phyloP scores from a whole-genome alignment of 495 filamentous ascomycete species.

The Hypomontagnella monticulosa region DNA sequence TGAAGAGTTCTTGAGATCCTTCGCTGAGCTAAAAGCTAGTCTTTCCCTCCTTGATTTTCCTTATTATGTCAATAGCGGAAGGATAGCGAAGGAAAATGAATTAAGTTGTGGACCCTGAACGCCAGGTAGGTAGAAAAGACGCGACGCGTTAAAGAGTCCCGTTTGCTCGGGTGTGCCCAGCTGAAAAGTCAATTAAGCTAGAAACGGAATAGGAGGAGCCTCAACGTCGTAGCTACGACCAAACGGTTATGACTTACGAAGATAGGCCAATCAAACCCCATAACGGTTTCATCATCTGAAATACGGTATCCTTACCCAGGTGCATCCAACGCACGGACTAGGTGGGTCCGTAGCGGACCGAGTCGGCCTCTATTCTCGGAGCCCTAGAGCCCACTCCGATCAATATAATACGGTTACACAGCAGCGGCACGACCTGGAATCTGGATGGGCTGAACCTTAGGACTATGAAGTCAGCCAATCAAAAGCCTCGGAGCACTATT shows the following conservation, averaged over 20 bases:
- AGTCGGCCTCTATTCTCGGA: constrained; percentile 7
- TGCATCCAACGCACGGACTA: background rate
- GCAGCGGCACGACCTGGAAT: background rate
- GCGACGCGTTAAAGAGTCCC: background rate
- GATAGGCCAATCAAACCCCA: background rate
- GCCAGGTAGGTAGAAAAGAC: background rate
- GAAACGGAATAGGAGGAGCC: background rate
- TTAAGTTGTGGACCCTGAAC: too few relatives aligned
- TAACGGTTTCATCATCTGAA: too few relatives aligned
- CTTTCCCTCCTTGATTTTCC: background rate
- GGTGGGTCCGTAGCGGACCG: background rate
- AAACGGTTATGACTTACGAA: too few relatives aligned
- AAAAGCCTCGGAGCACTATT: background rate
- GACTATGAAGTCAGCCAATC: constrained; percentile 8
- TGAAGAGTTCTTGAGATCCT: background rate
- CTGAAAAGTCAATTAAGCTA: background rate
- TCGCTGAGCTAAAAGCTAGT: too few relatives aligned
- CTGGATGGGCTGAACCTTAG: background rate
- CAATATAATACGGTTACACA: constrained; percentile 6
- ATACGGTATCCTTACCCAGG: background rate
- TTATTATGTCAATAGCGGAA: background rate
- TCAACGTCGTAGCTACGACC: too few relatives aligned
- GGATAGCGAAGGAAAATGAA: too few relatives aligned
- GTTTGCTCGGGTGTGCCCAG: background rate
- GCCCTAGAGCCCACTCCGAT: background rate